Evolutionary conservation across 164 flowering plant genomes (phyloP), one percentile per base, ranked within the genome.

Genomic region (Houttuynia cordata): DNA sequence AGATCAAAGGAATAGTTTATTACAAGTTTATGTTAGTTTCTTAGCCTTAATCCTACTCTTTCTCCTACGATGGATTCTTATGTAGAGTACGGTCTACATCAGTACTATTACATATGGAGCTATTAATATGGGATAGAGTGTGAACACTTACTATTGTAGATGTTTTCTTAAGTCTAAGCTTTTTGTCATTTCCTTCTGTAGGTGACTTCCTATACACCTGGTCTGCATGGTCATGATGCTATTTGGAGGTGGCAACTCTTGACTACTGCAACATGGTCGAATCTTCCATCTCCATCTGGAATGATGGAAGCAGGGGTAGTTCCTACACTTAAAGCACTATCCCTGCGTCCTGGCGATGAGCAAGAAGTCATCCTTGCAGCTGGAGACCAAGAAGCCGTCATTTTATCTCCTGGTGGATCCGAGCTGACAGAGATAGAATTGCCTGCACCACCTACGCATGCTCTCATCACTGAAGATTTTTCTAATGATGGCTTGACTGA

Each of bases 401-500:
- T 94, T 51, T 66, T 94, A 59, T 91, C 99, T 47, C 87, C 96
- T 40, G 96, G 89, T 51, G 99, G 99, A 54, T 85, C 87, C 67
- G 24, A 71, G 37, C 65, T 83, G 59, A 63, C 96, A 23, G 51
- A 85, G 0, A 58, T 91, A 17, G 89, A 88, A 47, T 91, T 94
- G 68, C 97, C 99, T 37, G 78, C 85, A 41, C 78, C 88, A 21
- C 97, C 97, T 6, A 85, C 95, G 0, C 99, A 94, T 67, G 83
- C 88, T 62, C 68, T 94, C 30, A 68, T 87, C 57, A 51, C 71
- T 10, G 87, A 76, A 45, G 97, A 94, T 70, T 94, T 94, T 75
- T 87, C 96, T 52, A 87, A 84, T 62, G 99, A 94, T 65, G 96
- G 94, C 14, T 82, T 94, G n/a, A 88, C 96, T 9, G 97, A 94